Conservation (phyloP, 805 yeast species). For the Metschnikowia lunata region DNA sequence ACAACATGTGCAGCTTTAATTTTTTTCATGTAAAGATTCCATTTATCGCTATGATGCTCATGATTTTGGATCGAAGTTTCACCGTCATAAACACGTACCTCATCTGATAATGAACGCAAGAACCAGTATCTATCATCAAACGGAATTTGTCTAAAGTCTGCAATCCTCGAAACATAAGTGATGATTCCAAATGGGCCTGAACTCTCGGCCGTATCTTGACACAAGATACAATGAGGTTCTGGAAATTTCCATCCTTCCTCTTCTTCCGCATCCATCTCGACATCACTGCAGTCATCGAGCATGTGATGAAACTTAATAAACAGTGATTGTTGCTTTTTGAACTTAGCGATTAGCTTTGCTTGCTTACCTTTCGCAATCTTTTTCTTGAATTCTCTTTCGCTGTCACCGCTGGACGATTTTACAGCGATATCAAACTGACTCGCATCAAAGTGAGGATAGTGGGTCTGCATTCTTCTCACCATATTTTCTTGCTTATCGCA, state of each 20-base stretch:
- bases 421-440: slow-evolving; percentile 18
- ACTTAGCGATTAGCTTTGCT: slow-evolving; percentile 67
- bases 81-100: slow-evolving; percentile 22
- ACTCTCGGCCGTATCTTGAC: slow-evolving; percentile 69
- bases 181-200: slow-evolving; percentile 75
- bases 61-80: slow-evolving; percentile 13
- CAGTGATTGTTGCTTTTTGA: slow-evolving; percentile 72
- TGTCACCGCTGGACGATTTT: slow-evolving; percentile 17
- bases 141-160: slow-evolving; percentile 63
- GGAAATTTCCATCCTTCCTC: slow-evolving; percentile 65
- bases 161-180: slow-evolving; percentile 53
- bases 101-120: slow-evolving; percentile 54
- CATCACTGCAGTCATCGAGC: slow-evolving; percentile 33
- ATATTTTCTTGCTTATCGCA: slow-evolving; percentile 22
- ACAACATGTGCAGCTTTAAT: slow-evolving; percentile 40
- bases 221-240: slow-evolving; percentile 69
- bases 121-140: slow-evolving; percentile 62
- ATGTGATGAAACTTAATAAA: slow-evolving; percentile 56
- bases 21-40: slow-evolving; percentile 35
- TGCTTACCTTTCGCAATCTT: slow-evolving; percentile 65
- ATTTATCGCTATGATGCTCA: slow-evolving; percentile 21
- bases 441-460: slow-evolving; percentile 23
- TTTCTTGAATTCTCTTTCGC: slow-evolving; percentile 57
- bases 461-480: slow-evolving; percentile 15
- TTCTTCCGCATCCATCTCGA: slow-evolving; percentile 37